phyloP scores from a whole-genome alignment of 2,329 filamentous ascomycete species.

The Colletotrichum kahawae region DNA sequence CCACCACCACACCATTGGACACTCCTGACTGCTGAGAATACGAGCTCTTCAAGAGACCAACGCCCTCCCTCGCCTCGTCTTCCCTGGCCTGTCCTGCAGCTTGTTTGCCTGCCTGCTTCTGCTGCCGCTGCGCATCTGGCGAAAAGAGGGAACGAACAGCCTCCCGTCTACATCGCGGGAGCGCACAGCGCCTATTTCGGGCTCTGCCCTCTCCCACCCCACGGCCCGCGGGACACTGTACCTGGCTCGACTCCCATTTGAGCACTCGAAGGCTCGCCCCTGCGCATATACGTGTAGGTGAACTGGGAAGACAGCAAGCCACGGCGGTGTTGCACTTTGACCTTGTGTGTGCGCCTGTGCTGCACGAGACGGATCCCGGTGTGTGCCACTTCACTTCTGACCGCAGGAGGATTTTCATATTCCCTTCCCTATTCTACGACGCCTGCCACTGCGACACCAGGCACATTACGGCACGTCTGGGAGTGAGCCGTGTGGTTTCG shows the following conservation, averaged over 20 bases:
- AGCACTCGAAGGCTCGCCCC: not conserved
- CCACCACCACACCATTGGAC: constrained; percentile 36
- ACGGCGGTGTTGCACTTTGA: not conserved
- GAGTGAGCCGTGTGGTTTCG: constrained; percentile 20
- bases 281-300: constrained; percentile 27
- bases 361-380: constrained; percentile 5
- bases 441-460: constrained; percentile 7
- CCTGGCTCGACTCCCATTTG: constrained; percentile 6
- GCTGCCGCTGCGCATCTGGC: not conserved
- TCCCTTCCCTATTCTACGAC: constrained; percentile 14
- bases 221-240: not conserved
- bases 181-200: constrained; percentile 2
- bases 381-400: constrained; percentile 11
- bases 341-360: not conserved
- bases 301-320: constrained; percentile 17
- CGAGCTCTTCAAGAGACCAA: constrained; percentile 28
- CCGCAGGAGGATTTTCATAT: constrained; percentile 12
- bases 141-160: constrained; percentile 9
- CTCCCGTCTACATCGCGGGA: constrained; percentile 1
- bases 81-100: not conserved
- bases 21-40: constrained; percentile 34
- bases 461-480: constrained; percentile 4
- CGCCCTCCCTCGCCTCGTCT: not conserved
- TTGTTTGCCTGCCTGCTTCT: not conserved
- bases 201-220: not conserved